Evolutionary conservation across 1,284 basidiomycete genomes (phyloP), one percentile per base, ranked within the genome.

Genomic region (Ustilago lituana): DNA sequence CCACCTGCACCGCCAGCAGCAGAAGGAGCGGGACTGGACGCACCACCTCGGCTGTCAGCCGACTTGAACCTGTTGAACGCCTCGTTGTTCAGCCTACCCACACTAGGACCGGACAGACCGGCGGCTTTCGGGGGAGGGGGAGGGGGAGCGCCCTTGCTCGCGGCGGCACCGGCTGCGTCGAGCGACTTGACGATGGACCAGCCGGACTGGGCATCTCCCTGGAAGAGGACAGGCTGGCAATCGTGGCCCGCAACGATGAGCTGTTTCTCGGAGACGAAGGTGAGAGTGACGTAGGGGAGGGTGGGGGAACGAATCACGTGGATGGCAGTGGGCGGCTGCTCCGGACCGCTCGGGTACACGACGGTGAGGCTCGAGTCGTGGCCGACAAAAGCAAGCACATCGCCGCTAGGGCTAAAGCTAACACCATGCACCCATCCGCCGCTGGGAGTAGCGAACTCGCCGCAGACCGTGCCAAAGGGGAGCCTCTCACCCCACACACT

Each of bases 351-450:
- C 3, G 79, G 80, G 54, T 82, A 81, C 33, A 70, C 76, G 32
- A 82, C 57, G 1, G 79, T 77, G n/a, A 82, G 51, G 41, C 69
- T 70, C 0, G 80, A 79, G 41, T 82, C 80, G 64, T 82, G 80
- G 92, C 93, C 90, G 45, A 90, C 91, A 82, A 95, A 99, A 0
- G 94, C 96, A 43, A 99, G 86, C 0, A 87, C 87, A 79, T 98
- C 90, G 24, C 96, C 96, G 15, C 90, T 92, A 2, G 95, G 95
- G 27, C 94, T 97, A 85, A 99, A 98, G 5, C 89, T 91, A 40
- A 98, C 92, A 35, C 90, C 87, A 77, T 98, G 95, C 3, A 98
- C 94, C 95, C 96, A 99, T 12, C 96, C 96, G 37, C 94, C 93
- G 40, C 90, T 87, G 0, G 93, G 90, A 69, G 90, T 92, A 29